Conservation (phyloP, 441 rosid genomes). For the Macaranga tanarius region DNA sequence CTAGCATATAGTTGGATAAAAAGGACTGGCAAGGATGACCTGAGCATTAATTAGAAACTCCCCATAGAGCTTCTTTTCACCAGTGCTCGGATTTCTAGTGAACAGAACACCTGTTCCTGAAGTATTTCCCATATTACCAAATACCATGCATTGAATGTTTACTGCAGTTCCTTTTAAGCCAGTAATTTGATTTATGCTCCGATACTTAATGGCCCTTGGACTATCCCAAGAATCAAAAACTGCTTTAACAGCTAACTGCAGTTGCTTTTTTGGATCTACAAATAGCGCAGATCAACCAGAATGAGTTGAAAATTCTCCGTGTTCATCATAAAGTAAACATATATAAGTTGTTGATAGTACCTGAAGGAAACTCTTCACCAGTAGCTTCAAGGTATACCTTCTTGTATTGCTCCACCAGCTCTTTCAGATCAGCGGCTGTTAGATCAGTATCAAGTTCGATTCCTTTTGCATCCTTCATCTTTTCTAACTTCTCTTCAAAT, state of each 20-base stretch:
- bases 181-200: constrained; percentile 84
- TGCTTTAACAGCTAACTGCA: constrained; percentile 66
- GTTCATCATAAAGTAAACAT: background rate
- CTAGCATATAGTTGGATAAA: background rate
- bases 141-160: constrained; percentile 91
- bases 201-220: constrained; percentile 72
- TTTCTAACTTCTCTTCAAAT: constrained; percentile 78
- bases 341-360: constrained; percentile 29
- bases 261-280: constrained; percentile 77
- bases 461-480: constrained; percentile 62
- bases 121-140: constrained; percentile 92
- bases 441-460: constrained; percentile 66
- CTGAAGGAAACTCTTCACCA: constrained; percentile 84
- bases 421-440: constrained; percentile 71
- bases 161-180: constrained; percentile 94
- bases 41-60: constrained; percentile 94
- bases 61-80: constrained; percentile 89
- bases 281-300: background rate
- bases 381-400: constrained; percentile 60
- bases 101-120: constrained; percentile 96
- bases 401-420: constrained; percentile 82
- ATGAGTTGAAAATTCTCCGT: constrained; percentile 5
- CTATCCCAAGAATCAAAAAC: constrained; percentile 97
- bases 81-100: constrained; percentile 93
- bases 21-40: constrained; percentile 35